phyloP scores from a whole-genome alignment of 768 basidiomycete genomes.

The Hygrophoropsis aurantiaca region DNA sequence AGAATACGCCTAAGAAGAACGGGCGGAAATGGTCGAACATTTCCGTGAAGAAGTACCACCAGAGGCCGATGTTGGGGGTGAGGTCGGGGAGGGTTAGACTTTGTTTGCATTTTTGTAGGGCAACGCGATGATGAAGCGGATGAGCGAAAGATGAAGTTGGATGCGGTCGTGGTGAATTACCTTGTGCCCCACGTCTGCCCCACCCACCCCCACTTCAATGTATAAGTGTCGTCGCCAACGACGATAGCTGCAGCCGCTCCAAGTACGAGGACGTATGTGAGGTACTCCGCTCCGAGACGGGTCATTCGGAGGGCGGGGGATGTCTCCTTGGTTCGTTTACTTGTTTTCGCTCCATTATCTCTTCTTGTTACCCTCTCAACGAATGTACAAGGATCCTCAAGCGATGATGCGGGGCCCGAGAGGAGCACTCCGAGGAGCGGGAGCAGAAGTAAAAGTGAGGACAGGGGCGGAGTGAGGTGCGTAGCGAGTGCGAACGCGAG shows the following conservation, averaged over 20 bases:
- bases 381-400: too few relatives aligned
- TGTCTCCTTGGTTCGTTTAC: too few relatives aligned
- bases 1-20: slow-evolving; percentile 95
- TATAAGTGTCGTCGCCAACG: slow-evolving; percentile 52
- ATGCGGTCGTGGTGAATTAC: too few relatives aligned
- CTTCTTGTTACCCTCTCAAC: too few relatives aligned
- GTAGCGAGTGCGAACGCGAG: slow-evolving; percentile 69
- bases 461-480: slow-evolving; percentile 72
- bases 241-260: too few relatives aligned
- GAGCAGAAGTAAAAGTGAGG: slow-evolving; percentile 62
- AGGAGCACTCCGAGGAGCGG: slow-evolving; percentile 49
- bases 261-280: too few relatives aligned
- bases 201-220: slow-evolving; percentile 69
- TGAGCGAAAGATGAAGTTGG: not conserved
- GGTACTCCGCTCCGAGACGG: too few relatives aligned
- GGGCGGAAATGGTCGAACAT: slow-evolving; percentile 98
- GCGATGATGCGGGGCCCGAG: too few relatives aligned
- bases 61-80: slow-evolving; percentile 90
- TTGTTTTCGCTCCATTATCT: too few relatives aligned
- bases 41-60: slow-evolving; percentile 99
- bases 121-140: too few relatives aligned
- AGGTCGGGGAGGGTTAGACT: slow-evolving; percentile 85
- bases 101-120: too few relatives aligned
- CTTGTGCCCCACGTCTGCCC: slow-evolving; percentile 82
- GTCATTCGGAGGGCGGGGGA: too few relatives aligned